A percentile compares a stretch with the other conserved stretches of the same genome.
Conservation (phyloP, 1,284 basidiomycete genomes). For the Phenoliferia sp. region DNA sequence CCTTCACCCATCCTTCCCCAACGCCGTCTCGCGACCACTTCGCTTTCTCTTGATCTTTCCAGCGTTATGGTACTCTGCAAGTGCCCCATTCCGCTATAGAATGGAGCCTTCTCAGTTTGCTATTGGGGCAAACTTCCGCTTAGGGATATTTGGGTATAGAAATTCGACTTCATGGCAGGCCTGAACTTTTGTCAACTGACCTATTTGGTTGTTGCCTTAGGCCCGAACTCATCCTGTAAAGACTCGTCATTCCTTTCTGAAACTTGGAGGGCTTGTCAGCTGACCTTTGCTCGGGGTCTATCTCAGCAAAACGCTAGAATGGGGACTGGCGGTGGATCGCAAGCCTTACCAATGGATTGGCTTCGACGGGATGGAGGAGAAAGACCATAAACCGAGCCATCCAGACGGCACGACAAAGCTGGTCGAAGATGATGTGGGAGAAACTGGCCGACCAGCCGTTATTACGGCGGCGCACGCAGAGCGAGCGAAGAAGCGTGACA, state of each 20-base stretch:
- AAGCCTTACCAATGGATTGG: background rate
- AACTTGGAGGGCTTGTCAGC: too few species aligned
- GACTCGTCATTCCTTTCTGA: too few species aligned
- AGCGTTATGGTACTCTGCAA: background rate
- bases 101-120: too few species aligned
- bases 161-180: too few species aligned
- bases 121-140: too few species aligned
- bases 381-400: background rate
- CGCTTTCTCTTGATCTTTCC: background rate
- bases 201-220: too few species aligned
- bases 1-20: slow-evolving; percentile 22
- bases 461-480: background rate
- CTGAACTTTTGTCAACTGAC: too few species aligned
- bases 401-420: background rate
- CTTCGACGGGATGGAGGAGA: slow-evolving; percentile 1
- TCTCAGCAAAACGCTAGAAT: too few species aligned
- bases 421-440: background rate
- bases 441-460: background rate
- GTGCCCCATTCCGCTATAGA: slow-evolving; percentile 23
- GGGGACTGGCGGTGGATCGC: background rate
- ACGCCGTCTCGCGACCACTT: slow-evolving; percentile 1
- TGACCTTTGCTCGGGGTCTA: too few species aligned
- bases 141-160: too few species aligned
- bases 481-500: background rate
- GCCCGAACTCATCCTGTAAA: too few species aligned